Base-by-base conservation (phyloP, 495 filamentous ascomycete genomes). In the Zalerion maritima region DNA sequence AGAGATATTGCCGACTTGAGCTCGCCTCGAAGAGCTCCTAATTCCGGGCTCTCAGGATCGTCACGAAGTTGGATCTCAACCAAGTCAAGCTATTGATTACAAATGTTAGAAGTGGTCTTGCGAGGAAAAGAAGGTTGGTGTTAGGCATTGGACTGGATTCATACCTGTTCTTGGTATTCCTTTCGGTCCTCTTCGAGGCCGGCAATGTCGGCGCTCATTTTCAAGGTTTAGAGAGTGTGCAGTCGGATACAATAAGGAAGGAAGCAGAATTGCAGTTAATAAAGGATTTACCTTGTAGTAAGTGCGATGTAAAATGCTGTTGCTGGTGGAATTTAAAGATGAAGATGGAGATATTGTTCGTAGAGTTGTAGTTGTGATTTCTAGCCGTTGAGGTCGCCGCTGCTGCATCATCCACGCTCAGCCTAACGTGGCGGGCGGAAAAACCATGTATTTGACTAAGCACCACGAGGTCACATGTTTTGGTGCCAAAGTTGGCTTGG, bases 1-100 rank as follows among this genome's bases (percentile, higher is more conserved):
- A 84, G 66, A 57, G 66, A 63, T 53, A 91, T 80, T 63, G 81
- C 69, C 65, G 83, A 69, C 67, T 81, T 71, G 54, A 93, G 72
- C 67, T 92, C 82, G 57, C 61, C 52, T 52, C 77, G 75, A 48
- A 93, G 75, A 50, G 63, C 73, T 37, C 71, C 67, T 45, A 92
- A 73, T 58, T 87, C 85, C 43, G 63, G 60, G 50, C 84, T 92
- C 37, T 81, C 73, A 38, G 84, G 77, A 45, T 91, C 81, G 54
- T 78, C 75, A 61, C 78, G 74, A 34, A 92, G 72, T 28, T 72
- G 73, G 17, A 69, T 62, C 47, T 74, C 54, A 25, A 91, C 79
- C 14, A 77, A 75, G 56, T 91, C 84, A 51, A 89, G 73, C 84
- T 93, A 40, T 14, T 5, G 18, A 18, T n/a, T n/a, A n/a, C n/a